Base-by-base conservation (phyloP, 352 stramenopile species). In the Plasmopara halstedii region DNA sequence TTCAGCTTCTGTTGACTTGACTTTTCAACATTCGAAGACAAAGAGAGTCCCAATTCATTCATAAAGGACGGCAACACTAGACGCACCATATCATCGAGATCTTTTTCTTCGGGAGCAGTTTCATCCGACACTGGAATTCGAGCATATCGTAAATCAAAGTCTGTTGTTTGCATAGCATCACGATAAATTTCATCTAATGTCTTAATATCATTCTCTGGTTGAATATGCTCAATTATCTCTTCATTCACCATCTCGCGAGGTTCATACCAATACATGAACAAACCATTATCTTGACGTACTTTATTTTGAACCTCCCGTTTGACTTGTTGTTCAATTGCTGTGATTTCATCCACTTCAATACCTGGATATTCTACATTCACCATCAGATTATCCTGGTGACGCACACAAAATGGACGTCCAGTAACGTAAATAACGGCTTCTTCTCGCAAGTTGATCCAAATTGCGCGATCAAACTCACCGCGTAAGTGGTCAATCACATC, bases 401-500 rank as follows among this genome's bases (percentile, higher is more conserved):
- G 86, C 35, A 95, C 69, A 38, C 87, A 86, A 48, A 90, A 96
- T 4, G 86, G 86, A 37, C 77, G 70, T 4, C 83, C 84, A 31
- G 61, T 73, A 11, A 95, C 85, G 56, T 94, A 96, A n/a, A 95
- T 73, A 9, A 96, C 71, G n/a, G 83, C 83, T 63, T 95, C 86
- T 58, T 95, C 84, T 3, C 86, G 79, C 38, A 96, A 56, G 38
- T 96, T 96, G 55, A 94, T 90, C 84, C 85, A 96, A 18, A 94
- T 89, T 6, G 73, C 78, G 19, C 72, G 75, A 27, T 82, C 76
- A 25, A 81, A 84, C 15, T 76, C 61, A 2, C 48, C 48, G 19
- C 67, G 57, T 39, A 89, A 63, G 46, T 85, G 52, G 13, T 66
- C 35, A 14, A 89, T 56, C 3, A 91, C 79, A 32, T 91, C 80